Base-by-base conservation (phyloP, 2,329 filamentous ascomycete species). In the Atkinsonella hypoxylon region DNA sequence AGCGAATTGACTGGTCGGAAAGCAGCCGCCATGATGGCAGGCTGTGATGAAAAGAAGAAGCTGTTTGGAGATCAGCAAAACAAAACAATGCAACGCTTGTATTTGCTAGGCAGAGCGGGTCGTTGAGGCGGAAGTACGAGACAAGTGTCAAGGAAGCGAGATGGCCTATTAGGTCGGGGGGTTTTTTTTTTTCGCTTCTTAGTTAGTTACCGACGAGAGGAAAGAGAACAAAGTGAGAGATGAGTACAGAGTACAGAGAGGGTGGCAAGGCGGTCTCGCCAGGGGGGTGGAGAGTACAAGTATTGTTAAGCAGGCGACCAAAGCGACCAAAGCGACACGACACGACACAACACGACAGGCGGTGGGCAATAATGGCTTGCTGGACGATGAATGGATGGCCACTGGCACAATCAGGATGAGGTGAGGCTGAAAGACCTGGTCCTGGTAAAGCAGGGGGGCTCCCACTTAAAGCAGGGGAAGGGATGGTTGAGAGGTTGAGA, bases 1-100 rank as follows among this genome's bases (percentile, higher is more conserved):
- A 68, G 62, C 48, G 69, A 69, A 58, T 76, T 76, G 54, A 75
- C 73, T 31, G 74, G 68, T 55, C 70, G 68, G 51, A 76, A 76
- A 38, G 72, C 62, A 52, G 72, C 68, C 57, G 73, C 73, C 74
- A 76, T 76, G 52, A 52, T 49, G 52, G 49, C 49, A 48, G 31
- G 26, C 31, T 18, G 15, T 22, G 38, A 38, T 41, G 18, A 26
- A 26, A 48, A 34, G 7, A 34, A 45, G 26, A n/a, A 42, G 26
- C n/a, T 13, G 40, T 41, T 41, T 32, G 38, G 17, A 10, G 46
- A 49, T 17, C 17, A 38, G 47, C 39, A 44, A 30, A 43, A 18
- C 17, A 30, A 11, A 30, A 11, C 26, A 10, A 31, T 3, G 45
- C n/a, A 12, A 22, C 20, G 4, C 15, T 4, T 10, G 26, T 1